phyloP scores from a whole-genome alignment of 1,284 basidiomycete genomes.

The Sphagnurus paluster region DNA sequence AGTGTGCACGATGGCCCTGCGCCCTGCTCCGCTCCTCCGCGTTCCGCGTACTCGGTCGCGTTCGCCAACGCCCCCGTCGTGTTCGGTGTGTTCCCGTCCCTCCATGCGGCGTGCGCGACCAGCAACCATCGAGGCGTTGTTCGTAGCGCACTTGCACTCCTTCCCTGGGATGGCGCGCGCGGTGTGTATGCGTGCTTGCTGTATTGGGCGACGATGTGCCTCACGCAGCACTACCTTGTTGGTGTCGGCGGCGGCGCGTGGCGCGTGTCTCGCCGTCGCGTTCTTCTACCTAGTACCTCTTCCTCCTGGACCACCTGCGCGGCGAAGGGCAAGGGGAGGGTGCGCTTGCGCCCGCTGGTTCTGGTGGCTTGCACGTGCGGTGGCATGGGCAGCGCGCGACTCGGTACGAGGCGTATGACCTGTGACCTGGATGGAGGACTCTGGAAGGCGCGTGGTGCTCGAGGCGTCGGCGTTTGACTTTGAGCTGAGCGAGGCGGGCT shows the following conservation, averaged over 20 bases:
- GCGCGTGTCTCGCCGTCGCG: conserved; percentile 85
- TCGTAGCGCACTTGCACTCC: conserved; percentile 96
- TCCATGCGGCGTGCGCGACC: conserved; percentile 91
- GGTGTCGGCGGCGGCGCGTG: conserved; percentile 92
- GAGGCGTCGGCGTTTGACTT: conserved; percentile 57
- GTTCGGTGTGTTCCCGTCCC: conserved; percentile 95
- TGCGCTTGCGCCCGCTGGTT: conserved; percentile 49
- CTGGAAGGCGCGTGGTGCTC: conserved; percentile 28
- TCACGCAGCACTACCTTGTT: conserved; percentile 97
- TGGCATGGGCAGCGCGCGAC: conserved; percentile 39
- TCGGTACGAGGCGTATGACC: conserved; percentile 76
- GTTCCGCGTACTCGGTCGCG: conserved; percentile 80
- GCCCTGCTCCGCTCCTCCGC: conserved; percentile 77
- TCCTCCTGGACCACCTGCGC: conserved; percentile 80
- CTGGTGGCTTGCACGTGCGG: conserved; percentile 32
- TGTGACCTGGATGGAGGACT: conserved; percentile 38
- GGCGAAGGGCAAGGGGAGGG: conserved; percentile 58
- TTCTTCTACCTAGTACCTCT: conserved; percentile 94
- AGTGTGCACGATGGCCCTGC: conserved; percentile 90
- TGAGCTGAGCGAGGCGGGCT: conserved; percentile 57
- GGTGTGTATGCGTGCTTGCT: conserved; percentile 89
- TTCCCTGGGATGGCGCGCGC: conserved; percentile 75
- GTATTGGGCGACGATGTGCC: conserved; percentile 99
- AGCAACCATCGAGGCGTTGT: conserved; percentile 93
- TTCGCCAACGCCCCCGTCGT: conserved; percentile 92